Percentiles rank a stretch among this genome's conserved stretches.
These are phyloP conservation scores for Paecilomyces niveus DNA, from an alignment of 2,329 filamentous ascomycete species.

Conservation along the genomic window DNA sequence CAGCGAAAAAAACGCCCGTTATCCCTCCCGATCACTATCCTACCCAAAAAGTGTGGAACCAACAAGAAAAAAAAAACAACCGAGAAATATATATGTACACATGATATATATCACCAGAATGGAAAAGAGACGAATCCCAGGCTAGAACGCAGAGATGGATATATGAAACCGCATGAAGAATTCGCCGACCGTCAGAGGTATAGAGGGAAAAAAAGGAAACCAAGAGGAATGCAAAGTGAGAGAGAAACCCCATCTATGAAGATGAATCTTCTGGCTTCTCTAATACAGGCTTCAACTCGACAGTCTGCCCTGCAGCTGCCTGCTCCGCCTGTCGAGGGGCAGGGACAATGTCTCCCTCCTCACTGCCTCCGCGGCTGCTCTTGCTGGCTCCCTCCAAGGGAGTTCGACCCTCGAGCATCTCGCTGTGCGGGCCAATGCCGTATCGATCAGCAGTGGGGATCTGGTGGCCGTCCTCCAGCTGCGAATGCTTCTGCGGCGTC, in stretches of 20 bases:
- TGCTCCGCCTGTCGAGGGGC: constrained; percentile 24
- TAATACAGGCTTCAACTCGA: constrained; percentile 1
- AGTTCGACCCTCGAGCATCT: constrained; percentile 54
- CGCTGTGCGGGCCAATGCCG: constrained; percentile 53
- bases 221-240: constrained; percentile 3
- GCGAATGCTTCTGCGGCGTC: constrained; percentile 39
- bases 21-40: neutral
- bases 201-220: neutral
- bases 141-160: neutral
- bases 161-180: neutral
- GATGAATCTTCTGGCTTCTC: constrained; percentile 1
- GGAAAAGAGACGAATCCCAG: neutral
- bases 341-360: constrained; percentile 16
- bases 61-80: neutral
- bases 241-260: neutral
- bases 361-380: constrained; percentile 21
- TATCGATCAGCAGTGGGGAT: constrained; percentile 54
- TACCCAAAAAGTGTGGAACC: neutral
- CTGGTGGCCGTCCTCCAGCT: constrained; percentile 42
- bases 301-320: constrained; percentile 7
- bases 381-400: constrained; percentile 21
- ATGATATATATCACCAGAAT: neutral
- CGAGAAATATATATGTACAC: neutral
- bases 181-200: neutral
- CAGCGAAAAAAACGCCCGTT: neutral